A percentile compares a stretch with the other conserved stretches of the same genome.
phyloP scores from a whole-genome alignment of 345 rosid genomes.

The Bruguiera parviflora region DNA sequence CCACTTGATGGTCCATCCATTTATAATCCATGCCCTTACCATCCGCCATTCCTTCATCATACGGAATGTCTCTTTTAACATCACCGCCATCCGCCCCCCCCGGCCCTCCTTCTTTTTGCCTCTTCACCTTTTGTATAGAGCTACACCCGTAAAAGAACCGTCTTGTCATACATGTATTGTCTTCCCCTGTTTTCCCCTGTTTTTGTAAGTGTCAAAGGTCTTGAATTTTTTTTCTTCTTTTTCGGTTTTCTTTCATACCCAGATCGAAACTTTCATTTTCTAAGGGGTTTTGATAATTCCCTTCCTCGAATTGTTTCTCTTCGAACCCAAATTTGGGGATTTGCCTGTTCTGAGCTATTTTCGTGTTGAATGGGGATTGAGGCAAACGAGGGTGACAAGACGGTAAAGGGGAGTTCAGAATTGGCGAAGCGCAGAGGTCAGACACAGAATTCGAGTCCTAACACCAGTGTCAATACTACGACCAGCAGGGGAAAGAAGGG shows the following conservation, averaged over 20 bases:
- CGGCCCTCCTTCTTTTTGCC: background rate
- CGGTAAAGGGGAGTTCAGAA: constrained; percentile 38
- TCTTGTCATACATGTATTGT: background rate
- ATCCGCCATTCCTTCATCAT: background rate
- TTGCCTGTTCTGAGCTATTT: background rate
- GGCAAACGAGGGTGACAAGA: constrained; percentile 32
- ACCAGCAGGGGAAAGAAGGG: constrained; percentile 33
- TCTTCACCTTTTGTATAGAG: background rate
- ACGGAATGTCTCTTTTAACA: constrained; percentile 25
- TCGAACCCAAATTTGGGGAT: background rate
- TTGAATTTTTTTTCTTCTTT: background rate
- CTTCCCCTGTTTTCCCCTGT: constrained; percentile 10
- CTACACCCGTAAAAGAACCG: no score
- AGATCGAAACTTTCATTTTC: constrained; percentile 10
- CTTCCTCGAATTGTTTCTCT: background rate
- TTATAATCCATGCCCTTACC: constrained; percentile 1
- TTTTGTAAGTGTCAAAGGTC: background rate
- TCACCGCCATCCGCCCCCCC: constrained; percentile 1
- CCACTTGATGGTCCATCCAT: constrained; percentile 3
- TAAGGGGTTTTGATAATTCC: background rate
- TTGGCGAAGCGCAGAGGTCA: constrained; percentile 29
- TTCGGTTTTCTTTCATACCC: constrained; percentile 19
- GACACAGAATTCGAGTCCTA: constrained; percentile 12
- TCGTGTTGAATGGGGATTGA: constrained; percentile 58
- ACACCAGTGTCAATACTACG: constrained; percentile 14